These are phyloP conservation scores for Kodamaea fungicola DNA, from an alignment of 1,139 yeast genomes.

Conservation along the genomic window DNA sequence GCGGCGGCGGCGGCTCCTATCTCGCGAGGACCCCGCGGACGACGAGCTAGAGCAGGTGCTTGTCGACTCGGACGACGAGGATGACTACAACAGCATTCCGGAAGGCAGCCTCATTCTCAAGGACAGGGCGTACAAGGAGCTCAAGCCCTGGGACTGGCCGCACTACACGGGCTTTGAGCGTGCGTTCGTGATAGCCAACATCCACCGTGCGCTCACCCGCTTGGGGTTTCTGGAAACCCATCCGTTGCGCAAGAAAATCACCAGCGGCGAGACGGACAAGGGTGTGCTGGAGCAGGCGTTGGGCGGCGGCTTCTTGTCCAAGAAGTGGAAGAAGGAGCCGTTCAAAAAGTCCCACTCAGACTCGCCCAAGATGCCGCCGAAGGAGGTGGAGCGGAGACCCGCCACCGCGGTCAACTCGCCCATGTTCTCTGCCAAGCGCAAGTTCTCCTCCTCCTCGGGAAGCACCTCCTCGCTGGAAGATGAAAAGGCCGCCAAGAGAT, in stretches of 20 bases:
- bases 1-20: conserved; percentile 9
- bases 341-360: conserved; percentile 20
- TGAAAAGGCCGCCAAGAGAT: conserved; percentile 13
- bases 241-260: conserved; percentile 39
- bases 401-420: conserved; percentile 6
- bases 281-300: conserved; percentile 7
- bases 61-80: conserved; percentile 11
- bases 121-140: conserved; percentile 42
- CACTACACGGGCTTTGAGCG: conserved; percentile 34
- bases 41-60: conserved; percentile 11
- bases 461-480: conserved; percentile 19
- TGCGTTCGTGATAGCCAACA: conserved; percentile 28
- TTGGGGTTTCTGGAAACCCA: conserved; percentile 45
- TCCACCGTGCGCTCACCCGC: conserved; percentile 39
- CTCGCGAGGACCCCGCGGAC: conserved; percentile 7
- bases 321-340: conserved; percentile 9
- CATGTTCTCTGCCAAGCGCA: conserved; percentile 9
- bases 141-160: conserved; percentile 40
- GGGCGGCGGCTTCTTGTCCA: conserved; percentile 22
- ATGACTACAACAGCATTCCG: conserved; percentile 6
- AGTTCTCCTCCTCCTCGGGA: conserved; percentile 13
- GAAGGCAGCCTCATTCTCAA: conserved; percentile 24
- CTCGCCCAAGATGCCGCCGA: conserved; percentile 14
- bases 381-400: conserved; percentile 5
- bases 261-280: conserved; percentile 12